Conservation (phyloP, 139 green algal species). For the Picochlorum sp. region DNA sequence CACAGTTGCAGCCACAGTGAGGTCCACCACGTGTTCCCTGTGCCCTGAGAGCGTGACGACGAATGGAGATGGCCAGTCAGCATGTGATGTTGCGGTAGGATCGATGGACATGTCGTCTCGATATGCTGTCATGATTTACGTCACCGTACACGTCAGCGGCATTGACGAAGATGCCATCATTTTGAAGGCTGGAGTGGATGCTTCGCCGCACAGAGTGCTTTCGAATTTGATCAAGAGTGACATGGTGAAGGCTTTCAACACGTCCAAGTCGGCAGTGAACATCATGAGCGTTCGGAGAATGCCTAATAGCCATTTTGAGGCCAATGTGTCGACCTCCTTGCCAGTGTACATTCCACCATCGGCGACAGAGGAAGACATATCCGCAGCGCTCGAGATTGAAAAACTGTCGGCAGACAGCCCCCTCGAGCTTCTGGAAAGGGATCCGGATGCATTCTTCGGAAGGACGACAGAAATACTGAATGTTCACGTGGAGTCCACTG, state of each 20-base stretch:
- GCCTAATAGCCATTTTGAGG: slow-evolving; percentile 23
- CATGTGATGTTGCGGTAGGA: slow-evolving; percentile 12
- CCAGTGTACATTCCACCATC: slow-evolving; percentile 30
- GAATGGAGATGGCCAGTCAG: slow-evolving; percentile 23
- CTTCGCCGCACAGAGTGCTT: slow-evolving; percentile 19
- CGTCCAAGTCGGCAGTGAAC: slow-evolving; percentile 26
- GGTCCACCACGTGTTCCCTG: slow-evolving; percentile 27
- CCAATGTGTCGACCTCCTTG: slow-evolving; percentile 46
- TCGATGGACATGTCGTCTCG: slow-evolving; percentile 14
- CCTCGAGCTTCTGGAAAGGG: slow-evolving; percentile 34
- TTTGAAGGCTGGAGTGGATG: slow-evolving; percentile 36
- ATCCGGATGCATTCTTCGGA: slow-evolving; percentile 50
- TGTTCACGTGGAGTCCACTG: slow-evolving; percentile 13
- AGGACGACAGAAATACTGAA: slow-evolving; percentile 40
- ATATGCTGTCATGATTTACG: slow-evolving; percentile 46
- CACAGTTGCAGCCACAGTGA: slow-evolving; percentile 24
- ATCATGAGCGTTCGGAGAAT: slow-evolving; percentile 15
- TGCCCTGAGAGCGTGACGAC: slow-evolving; percentile 36
- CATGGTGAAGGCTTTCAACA: slow-evolving; percentile 44
- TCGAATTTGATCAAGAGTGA: slow-evolving; percentile 29
- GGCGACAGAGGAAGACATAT: slow-evolving; percentile 34
- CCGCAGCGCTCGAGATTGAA: slow-evolving; percentile 33
- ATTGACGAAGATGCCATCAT: slow-evolving; percentile 31
- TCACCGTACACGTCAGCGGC: slow-evolving; percentile 35
- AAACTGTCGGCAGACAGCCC: slow-evolving; percentile 38